Conservation (phyloP, 2,329 filamentous ascomycete species). For the Thielaviopsis punctulata region DNA sequence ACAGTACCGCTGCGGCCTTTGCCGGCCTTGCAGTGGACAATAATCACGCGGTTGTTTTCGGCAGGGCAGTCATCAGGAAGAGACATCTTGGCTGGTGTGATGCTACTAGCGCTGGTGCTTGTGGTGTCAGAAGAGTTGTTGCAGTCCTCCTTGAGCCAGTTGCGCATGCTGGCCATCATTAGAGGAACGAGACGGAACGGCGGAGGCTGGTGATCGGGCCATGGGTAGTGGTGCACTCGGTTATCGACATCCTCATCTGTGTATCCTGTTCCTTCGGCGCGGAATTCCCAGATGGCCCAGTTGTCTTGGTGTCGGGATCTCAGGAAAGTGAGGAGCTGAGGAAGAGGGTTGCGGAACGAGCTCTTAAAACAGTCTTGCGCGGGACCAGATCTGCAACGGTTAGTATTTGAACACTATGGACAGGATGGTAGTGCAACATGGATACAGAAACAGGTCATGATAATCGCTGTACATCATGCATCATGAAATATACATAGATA, state of each 20-base stretch:
- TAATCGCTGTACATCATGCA: too few species aligned
- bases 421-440: not conserved
- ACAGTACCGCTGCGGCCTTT: conserved; percentile 86
- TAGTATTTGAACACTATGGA: conserved; percentile 9
- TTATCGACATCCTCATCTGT: conserved; percentile 77
- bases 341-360: conserved; percentile 85
- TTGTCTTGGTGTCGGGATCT: conserved; percentile 65
- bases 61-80: conserved; percentile 10
- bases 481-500: too few species aligned
- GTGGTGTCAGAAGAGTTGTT: not conserved
- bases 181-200: conserved; percentile 77
- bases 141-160: conserved; percentile 48
- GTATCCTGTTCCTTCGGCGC: conserved; percentile 90
- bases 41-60: conserved; percentile 37
- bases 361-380: conserved; percentile 77
- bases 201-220: conserved; percentile 92
- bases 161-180: conserved; percentile 82
- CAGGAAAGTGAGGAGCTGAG: conserved; percentile 72
- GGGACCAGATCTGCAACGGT: conserved; percentile 59
- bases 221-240: conserved; percentile 80
- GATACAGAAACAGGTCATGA: not conserved
- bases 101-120: not conserved
- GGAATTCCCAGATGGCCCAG: conserved; percentile 97
- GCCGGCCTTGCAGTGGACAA: conserved; percentile 94
- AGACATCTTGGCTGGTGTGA: not conserved